These are phyloP conservation scores for Breviolum minutum DNA, from an alignment of 73 alveolate species.

Conservation along the genomic window DNA sequence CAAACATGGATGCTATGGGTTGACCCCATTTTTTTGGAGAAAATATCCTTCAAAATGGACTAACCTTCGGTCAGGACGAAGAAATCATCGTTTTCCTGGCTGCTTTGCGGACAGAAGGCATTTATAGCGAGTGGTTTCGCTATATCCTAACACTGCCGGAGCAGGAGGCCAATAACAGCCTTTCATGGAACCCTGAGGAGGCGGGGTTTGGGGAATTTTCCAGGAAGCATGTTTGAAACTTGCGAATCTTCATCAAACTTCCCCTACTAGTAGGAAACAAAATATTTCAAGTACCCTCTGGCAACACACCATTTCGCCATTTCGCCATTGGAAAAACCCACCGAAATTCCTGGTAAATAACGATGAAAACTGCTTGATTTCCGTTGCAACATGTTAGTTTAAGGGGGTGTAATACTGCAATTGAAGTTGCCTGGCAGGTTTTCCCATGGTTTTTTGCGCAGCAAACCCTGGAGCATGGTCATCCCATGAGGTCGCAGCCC, in stretches of 20 bases:
- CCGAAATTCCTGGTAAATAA: too few relatives aligned
- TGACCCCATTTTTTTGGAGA: background rate
- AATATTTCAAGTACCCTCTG: too few relatives aligned
- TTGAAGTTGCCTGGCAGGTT: too few relatives aligned
- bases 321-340: too few relatives aligned
- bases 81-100: constrained; percentile 71
- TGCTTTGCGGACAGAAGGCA: constrained; percentile 39
- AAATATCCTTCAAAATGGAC: background rate
- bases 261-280: too few relatives aligned
- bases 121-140: constrained; percentile 69
- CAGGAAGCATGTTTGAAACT: too few relatives aligned
- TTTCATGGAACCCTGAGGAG: constrained; percentile 44
- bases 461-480: too few relatives aligned
- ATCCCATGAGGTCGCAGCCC: constrained; percentile 8
- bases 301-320: too few relatives aligned
- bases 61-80: constrained; percentile 20
- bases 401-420: background rate
- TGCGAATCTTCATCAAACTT: too few relatives aligned
- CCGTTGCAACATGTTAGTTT: background rate
- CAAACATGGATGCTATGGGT: background rate
- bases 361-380: too few relatives aligned
- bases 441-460: background rate
- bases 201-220: background rate
- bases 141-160: constrained; percentile 5
- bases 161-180: background rate